Evolutionary conservation across 75 land plant genomes (phyloP).

Genomic region (Adiantum capillusveneris): DNA sequence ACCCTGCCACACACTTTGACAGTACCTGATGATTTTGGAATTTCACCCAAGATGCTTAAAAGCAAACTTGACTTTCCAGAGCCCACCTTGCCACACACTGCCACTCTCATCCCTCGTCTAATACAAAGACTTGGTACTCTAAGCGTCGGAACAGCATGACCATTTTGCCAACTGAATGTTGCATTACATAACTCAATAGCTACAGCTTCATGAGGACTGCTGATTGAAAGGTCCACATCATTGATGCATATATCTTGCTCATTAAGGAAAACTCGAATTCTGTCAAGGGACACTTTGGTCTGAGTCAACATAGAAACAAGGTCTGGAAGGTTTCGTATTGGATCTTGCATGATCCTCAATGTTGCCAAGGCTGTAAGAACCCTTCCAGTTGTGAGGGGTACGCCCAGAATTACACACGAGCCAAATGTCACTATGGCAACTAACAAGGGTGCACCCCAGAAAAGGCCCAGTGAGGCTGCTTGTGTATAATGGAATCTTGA

Average conservation of each 20-base stretch:
- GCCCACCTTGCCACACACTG: conserved; percentile 85
- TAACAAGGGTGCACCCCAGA: conserved; percentile 46
- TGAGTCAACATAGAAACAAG: conserved; percentile 38
- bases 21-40: conserved; percentile 59
- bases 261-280: conserved; percentile 36
- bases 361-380: conserved; percentile 59
- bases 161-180: conserved; percentile 46
- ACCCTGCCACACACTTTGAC: conserved; percentile 49
- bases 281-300: conserved; percentile 56
- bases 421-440: conserved; percentile 55
- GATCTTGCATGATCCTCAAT: conserved; percentile 44
- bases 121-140: conserved; percentile 34
- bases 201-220: conserved; percentile 19
- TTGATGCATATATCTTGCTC: conserved; percentile 32
- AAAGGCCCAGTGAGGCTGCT: conserved; percentile 20
- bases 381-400: conserved; percentile 60
- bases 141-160: conserved; percentile 29
- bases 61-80: conserved; percentile 83
- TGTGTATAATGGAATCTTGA: conserved; percentile 35
- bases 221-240: conserved; percentile 20
- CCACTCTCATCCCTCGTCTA: conserved; percentile 55
- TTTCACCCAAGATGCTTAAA: conserved; percentile 70
- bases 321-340: conserved; percentile 47
- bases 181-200: conserved; percentile 37
- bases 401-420: conserved; percentile 49